Conservation (phyloP, 345 rosid genomes). For the Firmiana major region DNA sequence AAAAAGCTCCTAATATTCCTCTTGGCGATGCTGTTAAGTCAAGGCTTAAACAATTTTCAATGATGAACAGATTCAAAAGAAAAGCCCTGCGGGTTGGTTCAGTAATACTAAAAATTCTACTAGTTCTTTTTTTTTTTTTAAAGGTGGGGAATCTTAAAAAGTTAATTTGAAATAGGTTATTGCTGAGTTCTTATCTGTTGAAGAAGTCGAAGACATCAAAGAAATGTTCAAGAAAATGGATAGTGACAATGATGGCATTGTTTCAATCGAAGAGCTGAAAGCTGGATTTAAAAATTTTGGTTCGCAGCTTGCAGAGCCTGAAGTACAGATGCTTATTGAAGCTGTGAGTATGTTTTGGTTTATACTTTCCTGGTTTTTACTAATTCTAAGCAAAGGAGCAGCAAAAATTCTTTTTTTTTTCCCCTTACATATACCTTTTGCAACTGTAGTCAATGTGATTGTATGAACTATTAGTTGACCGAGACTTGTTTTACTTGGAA, state of each 20-base stretch:
- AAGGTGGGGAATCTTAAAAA: neutral
- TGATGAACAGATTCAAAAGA: slow-evolving; percentile 99
- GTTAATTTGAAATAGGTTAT: slow-evolving; percentile 56
- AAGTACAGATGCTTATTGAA: slow-evolving; percentile 93
- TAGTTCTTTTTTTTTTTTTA: neutral
- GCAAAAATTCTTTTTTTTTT: neutral
- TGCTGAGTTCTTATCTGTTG: slow-evolving; percentile 84
- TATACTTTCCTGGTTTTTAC: neutral
- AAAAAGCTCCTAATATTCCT: slow-evolving; percentile 92
- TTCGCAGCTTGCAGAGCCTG: slow-evolving; percentile 89
- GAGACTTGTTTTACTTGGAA: neutral
- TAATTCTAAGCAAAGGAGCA: neutral
- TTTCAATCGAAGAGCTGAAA: slow-evolving; percentile 88
- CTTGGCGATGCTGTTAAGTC: slow-evolving; percentile 99
- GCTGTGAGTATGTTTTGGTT: slow-evolving; percentile 59
- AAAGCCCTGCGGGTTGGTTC: slow-evolving; percentile 92
- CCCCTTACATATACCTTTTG: neutral
- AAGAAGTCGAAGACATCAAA: slow-evolving; percentile 94
- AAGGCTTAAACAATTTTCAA: slow-evolving; percentile 93
- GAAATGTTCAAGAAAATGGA: slow-evolving; percentile 96
- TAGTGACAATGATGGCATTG: slow-evolving; percentile 77
- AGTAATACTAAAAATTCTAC: slow-evolving; percentile 7
- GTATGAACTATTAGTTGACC: slow-evolving; percentile 2
- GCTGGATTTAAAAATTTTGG: slow-evolving; percentile 71
- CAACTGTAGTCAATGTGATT: neutral